These are phyloP conservation scores for Apiotrichum siamense DNA, from an alignment of 1,284 basidiomycete genomes.

Conservation along the genomic window DNA sequence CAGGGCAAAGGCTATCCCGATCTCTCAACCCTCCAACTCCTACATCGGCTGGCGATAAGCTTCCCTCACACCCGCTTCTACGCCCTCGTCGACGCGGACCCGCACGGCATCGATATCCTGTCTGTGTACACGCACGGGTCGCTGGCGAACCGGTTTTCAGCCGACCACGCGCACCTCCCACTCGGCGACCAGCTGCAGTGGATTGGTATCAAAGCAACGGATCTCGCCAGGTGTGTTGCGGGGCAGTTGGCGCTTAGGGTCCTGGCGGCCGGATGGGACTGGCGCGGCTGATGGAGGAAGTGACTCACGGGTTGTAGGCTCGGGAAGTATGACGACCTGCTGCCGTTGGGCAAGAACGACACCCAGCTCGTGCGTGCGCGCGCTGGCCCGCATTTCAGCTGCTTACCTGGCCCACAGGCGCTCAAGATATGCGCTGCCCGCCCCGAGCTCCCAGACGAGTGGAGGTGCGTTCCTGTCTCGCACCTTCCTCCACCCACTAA, in stretches of 20 bases:
- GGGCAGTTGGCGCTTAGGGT: too few species aligned
- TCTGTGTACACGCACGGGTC: conserved; percentile 62
- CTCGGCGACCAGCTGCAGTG: conserved; percentile 64
- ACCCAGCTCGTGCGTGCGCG: conserved; percentile 58
- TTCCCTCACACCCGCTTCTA: conserved; percentile 65
- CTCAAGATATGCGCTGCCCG: conserved; percentile 1
- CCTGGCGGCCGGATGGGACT: too few species aligned
- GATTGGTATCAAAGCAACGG: conserved; percentile 68
- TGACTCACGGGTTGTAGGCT: conserved; percentile 55
- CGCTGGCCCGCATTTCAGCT: too few species aligned
- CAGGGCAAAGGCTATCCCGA: conserved; percentile 97
- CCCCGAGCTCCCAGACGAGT: conserved; percentile 2
- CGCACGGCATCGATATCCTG: conserved; percentile 81
- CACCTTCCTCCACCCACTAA: too few species aligned
- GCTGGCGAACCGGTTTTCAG: conserved; percentile 6
- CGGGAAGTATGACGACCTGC: conserved; percentile 54
- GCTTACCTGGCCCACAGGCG: conserved; percentile 5
- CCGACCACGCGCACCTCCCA: conserved; percentile 50
- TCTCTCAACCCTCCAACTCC: conserved; percentile 73
- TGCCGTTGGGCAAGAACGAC: conserved; percentile 66
- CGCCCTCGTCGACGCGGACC: conserved; percentile 80
- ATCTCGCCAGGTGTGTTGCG: conserved; percentile 48
- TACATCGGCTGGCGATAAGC: conserved; percentile 61
- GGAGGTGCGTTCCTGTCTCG: conserved; percentile 19
- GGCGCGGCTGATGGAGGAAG: too few species aligned